Conservation (phyloP, 257 asterid genomes). For the Nicotiana paniculata region DNA sequence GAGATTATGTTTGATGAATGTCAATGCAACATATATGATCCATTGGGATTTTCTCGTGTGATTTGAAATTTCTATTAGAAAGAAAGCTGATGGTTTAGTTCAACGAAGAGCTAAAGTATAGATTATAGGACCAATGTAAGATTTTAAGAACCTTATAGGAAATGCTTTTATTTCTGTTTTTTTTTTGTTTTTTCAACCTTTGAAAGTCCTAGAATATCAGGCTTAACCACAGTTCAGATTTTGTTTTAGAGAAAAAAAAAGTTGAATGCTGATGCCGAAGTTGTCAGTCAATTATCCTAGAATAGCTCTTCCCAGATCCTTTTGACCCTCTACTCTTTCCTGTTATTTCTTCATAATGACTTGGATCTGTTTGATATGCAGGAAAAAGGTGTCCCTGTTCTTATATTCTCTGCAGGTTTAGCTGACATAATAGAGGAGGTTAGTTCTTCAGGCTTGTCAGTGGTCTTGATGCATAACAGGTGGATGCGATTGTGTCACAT, state of each 20-base stretch:
- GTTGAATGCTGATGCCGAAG: neutral
- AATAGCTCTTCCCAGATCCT: neutral
- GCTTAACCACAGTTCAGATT: neutral
- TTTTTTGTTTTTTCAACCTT: neutral
- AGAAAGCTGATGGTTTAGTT: neutral
- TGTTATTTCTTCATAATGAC: neutral
- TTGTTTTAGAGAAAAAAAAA: neutral
- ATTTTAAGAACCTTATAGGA: neutral
- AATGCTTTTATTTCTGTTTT: neutral
- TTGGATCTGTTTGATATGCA: slow-evolving; percentile 24
- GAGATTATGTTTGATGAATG: slow-evolving; percentile 15
- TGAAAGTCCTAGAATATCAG: neutral
- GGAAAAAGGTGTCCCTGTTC: slow-evolving; percentile 75
- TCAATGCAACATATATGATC: neutral
- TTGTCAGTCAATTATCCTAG: neutral
- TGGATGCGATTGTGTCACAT: neutral
- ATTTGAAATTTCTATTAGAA: neutral
- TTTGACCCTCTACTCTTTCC: neutral
- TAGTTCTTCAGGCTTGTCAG: slow-evolving; percentile 21
- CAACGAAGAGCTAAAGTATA: neutral
- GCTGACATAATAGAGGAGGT: slow-evolving; percentile 98
- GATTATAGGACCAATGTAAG: neutral
- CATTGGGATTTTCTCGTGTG: neutral
- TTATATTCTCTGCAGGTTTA: slow-evolving; percentile 92
- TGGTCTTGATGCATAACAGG: slow-evolving; percentile 9